Evolutionary conservation across 2,329 filamentous ascomycete genomes (phyloP).

Genomic region (Xylaria sp.): DNA sequence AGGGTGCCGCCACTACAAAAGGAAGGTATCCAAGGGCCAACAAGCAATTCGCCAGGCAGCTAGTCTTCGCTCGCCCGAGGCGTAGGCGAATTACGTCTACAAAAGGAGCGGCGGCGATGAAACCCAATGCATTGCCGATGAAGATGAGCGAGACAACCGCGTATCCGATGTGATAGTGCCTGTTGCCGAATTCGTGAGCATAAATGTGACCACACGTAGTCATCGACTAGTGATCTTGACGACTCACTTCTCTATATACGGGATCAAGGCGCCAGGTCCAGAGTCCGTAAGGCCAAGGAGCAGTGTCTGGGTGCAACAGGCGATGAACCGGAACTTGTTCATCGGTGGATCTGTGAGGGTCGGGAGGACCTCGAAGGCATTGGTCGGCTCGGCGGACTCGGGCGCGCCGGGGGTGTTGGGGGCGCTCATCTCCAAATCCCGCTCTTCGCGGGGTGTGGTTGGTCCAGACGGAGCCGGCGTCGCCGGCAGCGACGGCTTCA

Average conservation of each 20-base stretch:
- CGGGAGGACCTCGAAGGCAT: conserved; percentile 41
- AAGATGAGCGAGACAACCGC: conserved; percentile 84
- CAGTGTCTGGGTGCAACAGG: conserved; percentile 72
- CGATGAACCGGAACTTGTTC: conserved; percentile 75
- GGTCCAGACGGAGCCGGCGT: conserved; percentile 25
- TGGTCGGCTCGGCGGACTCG: conserved; percentile 32
- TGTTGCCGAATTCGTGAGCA: conserved; percentile 42
- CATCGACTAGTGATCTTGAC: neutral
- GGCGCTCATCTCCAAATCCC: conserved; percentile 43
- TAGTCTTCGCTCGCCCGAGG: conserved; percentile 71
- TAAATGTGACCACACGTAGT: neutral
- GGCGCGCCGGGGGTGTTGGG: conserved; percentile 25
- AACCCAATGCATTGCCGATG: conserved; percentile 79
- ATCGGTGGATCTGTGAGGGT: conserved; percentile 68
- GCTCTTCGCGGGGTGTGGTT: conserved; percentile 40
- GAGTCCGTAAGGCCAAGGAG: conserved; percentile 78
- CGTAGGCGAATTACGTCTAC: conserved; percentile 70
- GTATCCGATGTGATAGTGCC: conserved; percentile 78
- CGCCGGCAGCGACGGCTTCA: conserved; percentile 25
- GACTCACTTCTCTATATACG: conserved; percentile 76
- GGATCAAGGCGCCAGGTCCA: conserved; percentile 80
- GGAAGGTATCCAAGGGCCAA: conserved; percentile 71
- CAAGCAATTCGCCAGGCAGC: conserved; percentile 67
- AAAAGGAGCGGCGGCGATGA: conserved; percentile 76
- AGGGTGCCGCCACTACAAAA: conserved; percentile 75